Base-by-base conservation (phyloP, 1,284 basidiomycete genomes). In the Chondrostereum purpureum region DNA sequence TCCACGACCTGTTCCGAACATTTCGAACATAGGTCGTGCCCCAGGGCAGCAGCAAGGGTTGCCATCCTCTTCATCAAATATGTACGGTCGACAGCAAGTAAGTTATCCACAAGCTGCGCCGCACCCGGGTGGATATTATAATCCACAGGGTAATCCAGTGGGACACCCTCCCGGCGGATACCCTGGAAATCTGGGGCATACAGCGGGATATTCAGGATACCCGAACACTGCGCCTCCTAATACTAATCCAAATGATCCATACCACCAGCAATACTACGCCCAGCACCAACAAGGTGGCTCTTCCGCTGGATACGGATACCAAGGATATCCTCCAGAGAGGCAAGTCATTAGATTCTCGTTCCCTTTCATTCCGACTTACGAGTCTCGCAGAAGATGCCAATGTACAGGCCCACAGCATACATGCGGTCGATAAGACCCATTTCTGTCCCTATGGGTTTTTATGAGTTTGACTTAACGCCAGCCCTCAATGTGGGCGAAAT, bases 251-350 rank as follows among this genome's bases (percentile, higher is more conserved):
- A 39, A 39, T 18, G 4, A 39, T 17, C 14, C 37, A 18, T 39
- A 20, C 14, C 19, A 39, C 37, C 37, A 39, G 17, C 37, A 39
- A 39, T 39, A 39, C 37, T 39, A 14, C 19, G 27, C 8, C n/a
- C n/a, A 8, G 8, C 8, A 31, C 27, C 27, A 31, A 8, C 8
- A n/a, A 8, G 27, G 27, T 8, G 27, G 27, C 8, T n/a, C n/a
- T 8, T 31, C 27, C n/a, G 27, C 8, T 31, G 27, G n/a, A n/a
- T 8, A 31, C 27, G 27, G 8, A 31, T 31, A 31, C n/a, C n/a
- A 31, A 8, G 27, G 27, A n/a, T n/a, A 31, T n/a, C n/a, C n/a
- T n/a, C n/a, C n/a, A n/a, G n/a, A n/a, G n/a, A n/a, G n/a, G n/a
- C n/a, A n/a, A n/a, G n/a, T n/a, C n/a, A n/a, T n/a, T n/a, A n/a